Evolutionary conservation across 2,329 filamentous ascomycete genomes (phyloP).

Genomic region (Penicillium paneum): DNA sequence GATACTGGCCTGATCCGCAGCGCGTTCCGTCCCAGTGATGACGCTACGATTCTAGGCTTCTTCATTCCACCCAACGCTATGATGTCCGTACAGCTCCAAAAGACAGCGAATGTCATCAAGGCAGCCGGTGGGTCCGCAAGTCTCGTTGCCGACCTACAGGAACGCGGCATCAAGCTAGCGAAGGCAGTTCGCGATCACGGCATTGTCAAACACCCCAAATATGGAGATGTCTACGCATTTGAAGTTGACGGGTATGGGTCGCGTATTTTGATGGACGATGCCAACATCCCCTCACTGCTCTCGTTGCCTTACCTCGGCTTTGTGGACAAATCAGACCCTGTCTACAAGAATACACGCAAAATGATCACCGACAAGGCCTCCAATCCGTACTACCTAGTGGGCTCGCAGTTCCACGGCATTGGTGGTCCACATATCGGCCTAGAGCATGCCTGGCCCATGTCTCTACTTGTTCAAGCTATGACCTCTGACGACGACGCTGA

Average conservation of each 20-base stretch:
- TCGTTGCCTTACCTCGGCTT: constrained; percentile 60
- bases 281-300: constrained; percentile 62
- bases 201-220: constrained; percentile 54
- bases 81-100: constrained; percentile 84
- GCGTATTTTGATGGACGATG: constrained; percentile 62
- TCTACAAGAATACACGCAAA: constrained; percentile 84
- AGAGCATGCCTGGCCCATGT: constrained; percentile 96
- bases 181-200: constrained; percentile 82
- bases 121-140: constrained; percentile 54
- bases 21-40: constrained; percentile 91
- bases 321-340: constrained; percentile 56
- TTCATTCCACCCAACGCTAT: constrained; percentile 95
- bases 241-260: constrained; percentile 65
- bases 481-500: constrained; percentile 78
- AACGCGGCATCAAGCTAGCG: constrained; percentile 63
- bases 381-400: constrained; percentile 86
- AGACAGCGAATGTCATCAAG: constrained; percentile 67
- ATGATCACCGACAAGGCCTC: constrained; percentile 72
- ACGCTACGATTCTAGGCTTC: constrained; percentile 90
- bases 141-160: constrained; percentile 49
- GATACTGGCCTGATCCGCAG: constrained; percentile 84
- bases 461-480: constrained; percentile 83
- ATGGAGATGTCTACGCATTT: constrained; percentile 61
- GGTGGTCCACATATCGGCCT: constrained; percentile 79
- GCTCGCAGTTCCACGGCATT: constrained; percentile 76